Percentiles rank a stretch among this genome's conserved stretches.
These are phyloP conservation scores for Scheffersomyces stipitis DNA, from an alignment of 805 yeast genomes.

Conservation along the genomic window DNA sequence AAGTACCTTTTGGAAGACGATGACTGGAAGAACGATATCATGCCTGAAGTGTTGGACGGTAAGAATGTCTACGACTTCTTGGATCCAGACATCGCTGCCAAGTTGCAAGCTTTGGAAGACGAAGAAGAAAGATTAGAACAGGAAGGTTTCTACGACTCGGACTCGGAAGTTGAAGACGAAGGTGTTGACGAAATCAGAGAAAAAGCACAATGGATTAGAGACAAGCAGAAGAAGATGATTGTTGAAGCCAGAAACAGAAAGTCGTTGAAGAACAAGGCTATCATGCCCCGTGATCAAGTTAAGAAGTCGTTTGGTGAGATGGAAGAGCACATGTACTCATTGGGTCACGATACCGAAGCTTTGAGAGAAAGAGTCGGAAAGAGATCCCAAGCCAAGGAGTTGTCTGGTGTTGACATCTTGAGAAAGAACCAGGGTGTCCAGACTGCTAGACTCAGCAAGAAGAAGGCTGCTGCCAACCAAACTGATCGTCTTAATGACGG, in stretches of 20 bases:
- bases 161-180: conserved; percentile 60
- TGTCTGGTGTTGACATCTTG: conserved; percentile 79
- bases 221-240: conserved; percentile 92
- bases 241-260: conserved; percentile 85
- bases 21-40: conserved; percentile 94
- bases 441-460: conserved; percentile 43
- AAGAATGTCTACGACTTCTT: conserved; percentile 95
- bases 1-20: conserved; percentile 91
- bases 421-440: conserved; percentile 51
- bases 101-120: conserved; percentile 91
- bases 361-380: conserved; percentile 50
- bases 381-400: conserved; percentile 37
- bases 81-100: conserved; percentile 92
- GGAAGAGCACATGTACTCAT: conserved; percentile 85
- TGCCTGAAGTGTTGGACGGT: conserved; percentile 97
- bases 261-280: conserved; percentile 79
- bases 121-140: conserved; percentile 93
- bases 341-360: conserved; percentile 82
- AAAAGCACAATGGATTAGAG: conserved; percentile 94
- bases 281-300: conserved; percentile 87
- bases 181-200: conserved; percentile 56
- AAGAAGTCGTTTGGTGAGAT: conserved; percentile 72
- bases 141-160: conserved; percentile 95
- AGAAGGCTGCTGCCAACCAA: conserved; percentile 55
- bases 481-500: conserved; percentile 85